Base-by-base conservation (phyloP, 164 flowering plant genomes). In the Cinnamomum micranthum region DNA sequence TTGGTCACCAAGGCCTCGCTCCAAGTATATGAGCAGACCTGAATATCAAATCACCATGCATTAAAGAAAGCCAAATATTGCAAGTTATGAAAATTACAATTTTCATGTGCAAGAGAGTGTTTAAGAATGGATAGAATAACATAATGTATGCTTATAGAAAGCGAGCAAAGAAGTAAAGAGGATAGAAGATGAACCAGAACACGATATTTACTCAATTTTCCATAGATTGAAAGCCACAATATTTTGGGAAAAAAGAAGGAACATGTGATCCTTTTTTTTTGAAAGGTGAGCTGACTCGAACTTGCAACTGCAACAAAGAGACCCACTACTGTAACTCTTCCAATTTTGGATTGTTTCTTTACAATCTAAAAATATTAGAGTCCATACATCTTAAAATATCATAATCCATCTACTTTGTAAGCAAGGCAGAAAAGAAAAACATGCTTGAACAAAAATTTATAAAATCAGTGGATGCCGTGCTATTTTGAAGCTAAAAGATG, bases 21-120 rank as follows among this genome's bases (percentile, higher is more conserved):
- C 86, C 85, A 93, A 86, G 75, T 80, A 82, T 20, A 86, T 80
- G 55, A 86, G 85, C n/a, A 91, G 71, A 24, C 95, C 97, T 94
- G 75, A 60, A 33, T 71, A 77, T 65, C 7, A 66, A 71, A 77
- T 31, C 13, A 17, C 58, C 58, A 52, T 13, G 15, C 58, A n/a
- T 55, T 15, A 50, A 27, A 27, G 28, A 27, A 27, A 73, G 23
- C 23, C n/a, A 22, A 23, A 14, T 24, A 9, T 24, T 50, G 13
- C 20, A 1, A 1, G 47, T 17, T 24, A 19, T 13, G 17, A 64
- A 31, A 24, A 31, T 0, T 35, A 2, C 0, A 35, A 68, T 4
- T 6, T 24, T 68, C 22, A 15, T 62, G 2, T 62, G 27, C 9
- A 20, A n/a, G 20, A 62, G 65, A 62, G 31, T 28, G 31, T 28